Evolutionary conservation across 306 rosid species (phyloP).

Genomic region (Nissolia schottii): DNA sequence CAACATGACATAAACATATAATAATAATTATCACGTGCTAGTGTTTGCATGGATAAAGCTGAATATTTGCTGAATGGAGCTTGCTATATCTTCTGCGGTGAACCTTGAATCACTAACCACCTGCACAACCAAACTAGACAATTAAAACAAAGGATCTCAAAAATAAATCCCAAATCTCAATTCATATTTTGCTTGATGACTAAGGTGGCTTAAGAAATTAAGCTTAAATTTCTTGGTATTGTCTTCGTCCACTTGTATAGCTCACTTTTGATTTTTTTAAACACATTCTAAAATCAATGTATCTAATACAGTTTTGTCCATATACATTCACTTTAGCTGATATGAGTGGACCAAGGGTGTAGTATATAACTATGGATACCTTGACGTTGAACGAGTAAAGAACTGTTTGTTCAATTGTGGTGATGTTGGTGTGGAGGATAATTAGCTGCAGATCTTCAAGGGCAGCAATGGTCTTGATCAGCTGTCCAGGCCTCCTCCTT

Average conservation of each 20-base stretch:
- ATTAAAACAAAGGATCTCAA: neutral
- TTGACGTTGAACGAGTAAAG: slow-evolving; percentile 93
- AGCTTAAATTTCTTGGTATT: neutral
- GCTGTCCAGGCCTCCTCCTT: slow-evolving; percentile 86
- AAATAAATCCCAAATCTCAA: neutral
- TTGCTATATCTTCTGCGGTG: slow-evolving; percentile 85
- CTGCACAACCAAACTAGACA: slow-evolving; percentile 27
- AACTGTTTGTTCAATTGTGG: slow-evolving; percentile 95
- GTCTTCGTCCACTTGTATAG: too few relatives aligned
- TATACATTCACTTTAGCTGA: too few relatives aligned
- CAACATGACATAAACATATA: neutral
- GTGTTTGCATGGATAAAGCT: slow-evolving; percentile 82
- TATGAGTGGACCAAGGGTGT: neutral
- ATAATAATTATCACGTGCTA: slow-evolving; percentile 33
- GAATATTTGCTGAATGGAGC: slow-evolving; percentile 87
- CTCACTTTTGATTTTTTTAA: too few relatives aligned
- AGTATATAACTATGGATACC: slow-evolving; percentile 31
- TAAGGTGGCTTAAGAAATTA: neutral
- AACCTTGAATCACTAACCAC: slow-evolving; percentile 81
- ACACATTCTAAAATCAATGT: too few relatives aligned
- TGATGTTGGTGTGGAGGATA: slow-evolving; percentile 90
- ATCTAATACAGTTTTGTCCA: too few relatives aligned
- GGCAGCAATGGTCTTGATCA: slow-evolving; percentile 87
- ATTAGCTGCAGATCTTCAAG: slow-evolving; percentile 87
- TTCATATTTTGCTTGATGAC: neutral